Percentiles rank a stretch among this genome's conserved stretches.
Evolutionary conservation across 768 basidiomycete species (phyloP).

Genomic region (Lactifluus subvellereus): DNA sequence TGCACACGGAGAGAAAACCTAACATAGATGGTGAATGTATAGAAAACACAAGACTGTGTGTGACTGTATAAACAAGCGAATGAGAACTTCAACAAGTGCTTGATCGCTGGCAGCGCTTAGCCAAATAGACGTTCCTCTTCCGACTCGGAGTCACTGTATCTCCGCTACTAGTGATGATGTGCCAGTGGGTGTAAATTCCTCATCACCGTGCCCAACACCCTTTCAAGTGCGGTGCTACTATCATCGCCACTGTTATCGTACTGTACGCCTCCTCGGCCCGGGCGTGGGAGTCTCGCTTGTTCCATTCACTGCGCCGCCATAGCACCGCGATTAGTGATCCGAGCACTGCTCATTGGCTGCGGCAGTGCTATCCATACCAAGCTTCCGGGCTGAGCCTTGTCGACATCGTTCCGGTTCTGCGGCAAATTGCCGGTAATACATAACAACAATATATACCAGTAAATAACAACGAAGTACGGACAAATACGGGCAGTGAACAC

Average conservation of each 20-base stretch:
- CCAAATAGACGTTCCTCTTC: too few species aligned
- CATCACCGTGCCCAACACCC: neutral
- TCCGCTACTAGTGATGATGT: too few species aligned
- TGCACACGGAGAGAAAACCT: neutral
- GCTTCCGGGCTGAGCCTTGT: slow-evolving; percentile 27
- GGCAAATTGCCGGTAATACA: too few species aligned
- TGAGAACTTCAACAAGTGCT: neutral
- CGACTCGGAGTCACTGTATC: too few species aligned
- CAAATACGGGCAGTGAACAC: slow-evolving; percentile 56
- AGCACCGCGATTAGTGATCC: slow-evolving; percentile 36
- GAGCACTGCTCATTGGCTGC: slow-evolving; percentile 46
- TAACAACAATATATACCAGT: too few species aligned
- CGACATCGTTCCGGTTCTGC: slow-evolving; percentile 47
- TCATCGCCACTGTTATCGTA: too few species aligned
- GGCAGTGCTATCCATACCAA: slow-evolving; percentile 37
- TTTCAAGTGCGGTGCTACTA: too few species aligned
- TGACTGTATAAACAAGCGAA: neutral
- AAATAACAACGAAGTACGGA: slow-evolving; percentile 54
- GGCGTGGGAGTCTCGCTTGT: too few species aligned
- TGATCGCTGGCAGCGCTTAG: neutral
- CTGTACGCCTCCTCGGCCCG: too few species aligned
- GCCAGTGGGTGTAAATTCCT: too few species aligned
- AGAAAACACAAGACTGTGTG: neutral
- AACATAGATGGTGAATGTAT: neutral
- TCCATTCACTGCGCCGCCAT: neutral